A percentile compares a stretch with the other conserved stretches of the same genome.
Evolutionary conservation across 2,329 filamentous ascomycete species (phyloP).

Genomic region (Furcasterigmium sp.): DNA sequence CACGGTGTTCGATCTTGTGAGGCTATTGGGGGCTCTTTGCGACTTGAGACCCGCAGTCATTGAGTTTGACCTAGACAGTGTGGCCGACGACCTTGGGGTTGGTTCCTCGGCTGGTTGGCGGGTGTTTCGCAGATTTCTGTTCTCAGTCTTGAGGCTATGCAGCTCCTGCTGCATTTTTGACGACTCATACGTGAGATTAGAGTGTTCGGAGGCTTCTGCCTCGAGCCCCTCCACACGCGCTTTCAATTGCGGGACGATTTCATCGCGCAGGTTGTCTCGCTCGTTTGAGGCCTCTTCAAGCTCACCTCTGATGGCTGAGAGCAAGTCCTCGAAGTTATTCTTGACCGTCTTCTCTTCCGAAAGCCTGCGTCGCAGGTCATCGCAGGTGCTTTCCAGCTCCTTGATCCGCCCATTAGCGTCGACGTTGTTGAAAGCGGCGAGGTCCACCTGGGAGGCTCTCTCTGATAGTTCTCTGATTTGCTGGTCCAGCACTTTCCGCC

Average conservation of each 20-base stretch:
- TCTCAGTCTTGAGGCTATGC: constrained; percentile 62
- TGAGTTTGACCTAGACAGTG: constrained; percentile 62
- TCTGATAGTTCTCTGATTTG: constrained; percentile 81
- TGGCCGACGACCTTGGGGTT: constrained; percentile 28
- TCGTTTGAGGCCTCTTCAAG: constrained; percentile 80
- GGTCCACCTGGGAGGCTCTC: constrained; percentile 61
- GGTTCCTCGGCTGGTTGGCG: constrained; percentile 14
- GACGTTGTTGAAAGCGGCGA: constrained; percentile 48
- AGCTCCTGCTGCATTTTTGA: constrained; percentile 85
- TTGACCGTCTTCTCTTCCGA: constrained; percentile 82
- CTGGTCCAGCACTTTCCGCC: constrained; percentile 70
- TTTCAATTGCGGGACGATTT: constrained; percentile 74
- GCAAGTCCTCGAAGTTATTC: constrained; percentile 88
- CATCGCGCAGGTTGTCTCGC: constrained; percentile 85
- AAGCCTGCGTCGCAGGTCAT: constrained; percentile 77
- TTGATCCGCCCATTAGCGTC: constrained; percentile 59
- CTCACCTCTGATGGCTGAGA: constrained; percentile 78
- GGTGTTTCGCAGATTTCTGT: constrained; percentile 49
- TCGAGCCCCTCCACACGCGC: constrained; percentile 76
- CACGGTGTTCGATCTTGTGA: constrained; percentile 49
- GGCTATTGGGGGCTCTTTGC: constrained; percentile 24
- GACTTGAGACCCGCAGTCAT: constrained; percentile 49
- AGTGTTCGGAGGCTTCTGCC: constrained; percentile 64
- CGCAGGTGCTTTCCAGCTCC: constrained; percentile 74
- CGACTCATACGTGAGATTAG: constrained; percentile 72